phyloP scores from a whole-genome alignment of 495 filamentous ascomycete species.

The Trichoderma gamsii region DNA sequence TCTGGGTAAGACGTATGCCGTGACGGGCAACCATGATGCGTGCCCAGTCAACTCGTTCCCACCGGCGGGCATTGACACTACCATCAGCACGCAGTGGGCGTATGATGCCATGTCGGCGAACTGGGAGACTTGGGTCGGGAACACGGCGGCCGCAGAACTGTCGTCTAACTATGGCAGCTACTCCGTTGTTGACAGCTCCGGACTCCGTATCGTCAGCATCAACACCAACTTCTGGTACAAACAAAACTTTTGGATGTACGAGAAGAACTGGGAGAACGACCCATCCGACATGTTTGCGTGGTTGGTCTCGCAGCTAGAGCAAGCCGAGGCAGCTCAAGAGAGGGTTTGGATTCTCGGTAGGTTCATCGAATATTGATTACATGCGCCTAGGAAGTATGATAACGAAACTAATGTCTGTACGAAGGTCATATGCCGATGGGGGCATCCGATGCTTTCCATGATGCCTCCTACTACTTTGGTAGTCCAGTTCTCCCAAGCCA shows the following conservation, averaged over 20 bases:
- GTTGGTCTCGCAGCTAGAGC: not conserved
- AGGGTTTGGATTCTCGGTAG: conserved; percentile 29
- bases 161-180: conserved; percentile 43
- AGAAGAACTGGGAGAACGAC: conserved; percentile 20
- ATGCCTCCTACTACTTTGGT: conserved; percentile 48
- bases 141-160: conserved; percentile 27
- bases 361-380: no score
- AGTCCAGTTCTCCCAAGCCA: not conserved
- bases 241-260: conserved; percentile 48
- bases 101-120: conserved; percentile 43
- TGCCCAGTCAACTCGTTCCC: conserved; percentile 49
- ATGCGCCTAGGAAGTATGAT: no score
- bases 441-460: conserved; percentile 39
- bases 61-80: conserved; percentile 25
- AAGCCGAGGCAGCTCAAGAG: not conserved
- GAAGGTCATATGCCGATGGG: conserved; percentile 48
- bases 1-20: conserved; percentile 41
- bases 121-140: conserved; percentile 44
- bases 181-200: conserved; percentile 25
- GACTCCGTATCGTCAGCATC: conserved; percentile 23
- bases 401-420: conserved; percentile 35
- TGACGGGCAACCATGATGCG: conserved; percentile 51
- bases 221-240: conserved; percentile 53
- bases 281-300: not conserved
- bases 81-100: conserved; percentile 40